These are phyloP conservation scores for Rhamnella rubrinervis DNA, from an alignment of 331 rosid species.

Conservation along the genomic window DNA sequence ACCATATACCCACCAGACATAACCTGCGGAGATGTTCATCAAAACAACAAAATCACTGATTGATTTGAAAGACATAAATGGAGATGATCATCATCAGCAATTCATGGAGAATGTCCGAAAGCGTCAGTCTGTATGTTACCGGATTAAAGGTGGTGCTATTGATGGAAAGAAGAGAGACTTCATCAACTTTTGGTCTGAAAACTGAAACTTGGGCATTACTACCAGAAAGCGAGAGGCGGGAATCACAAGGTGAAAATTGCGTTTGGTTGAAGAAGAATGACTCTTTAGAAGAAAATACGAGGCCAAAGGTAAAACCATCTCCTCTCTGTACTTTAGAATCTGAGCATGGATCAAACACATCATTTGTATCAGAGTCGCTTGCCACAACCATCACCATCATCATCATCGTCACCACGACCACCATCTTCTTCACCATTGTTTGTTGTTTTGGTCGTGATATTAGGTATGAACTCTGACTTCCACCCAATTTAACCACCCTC, in stretches of 20 bases:
- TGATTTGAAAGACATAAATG: neutral
- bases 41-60: neutral
- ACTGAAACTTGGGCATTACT: constrained; percentile 48
- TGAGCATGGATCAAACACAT: constrained; percentile 66
- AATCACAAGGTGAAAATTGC: constrained; percentile 89
- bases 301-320: constrained; percentile 83
- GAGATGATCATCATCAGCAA: neutral
- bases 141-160: constrained; percentile 27
- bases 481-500: constrained; percentile 27
- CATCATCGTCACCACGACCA: constrained; percentile 10
- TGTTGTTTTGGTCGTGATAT: constrained; percentile 18
- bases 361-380: constrained; percentile 55
- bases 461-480: neutral
- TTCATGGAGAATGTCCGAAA: neutral
- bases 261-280: constrained; percentile 44
- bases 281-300: constrained; percentile 62
- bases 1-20: constrained; percentile 65
- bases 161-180: constrained; percentile 69
- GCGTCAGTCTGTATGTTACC: constrained; percentile 34
- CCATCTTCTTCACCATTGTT: constrained; percentile 7
- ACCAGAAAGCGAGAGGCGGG: constrained; percentile 44
- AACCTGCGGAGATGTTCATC: constrained; percentile 28
- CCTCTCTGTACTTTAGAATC: constrained; percentile 65
- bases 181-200: constrained; percentile 77
- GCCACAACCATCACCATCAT: constrained; percentile 34